A percentile compares a stretch with the other conserved stretches of the same genome.
phyloP scores from a whole-genome alignment of 2,329 filamentous ascomycete genomes.

The Sporothrix globosa region DNA sequence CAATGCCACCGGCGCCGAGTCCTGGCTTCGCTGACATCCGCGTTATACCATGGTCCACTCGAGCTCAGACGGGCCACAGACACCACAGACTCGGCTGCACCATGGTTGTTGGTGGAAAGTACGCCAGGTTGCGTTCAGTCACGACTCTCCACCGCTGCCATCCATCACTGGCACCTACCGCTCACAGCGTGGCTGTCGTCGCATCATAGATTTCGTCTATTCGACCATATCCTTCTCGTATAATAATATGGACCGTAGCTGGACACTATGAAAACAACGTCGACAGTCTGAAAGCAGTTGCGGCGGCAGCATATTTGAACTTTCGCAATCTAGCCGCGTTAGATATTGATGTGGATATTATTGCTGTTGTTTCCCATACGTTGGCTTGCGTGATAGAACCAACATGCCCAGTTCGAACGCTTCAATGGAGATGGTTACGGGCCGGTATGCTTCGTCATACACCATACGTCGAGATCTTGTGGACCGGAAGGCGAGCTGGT shows the following conservation, averaged over 20 bases:
- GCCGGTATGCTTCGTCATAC: background rate
- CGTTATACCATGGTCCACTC: background rate
- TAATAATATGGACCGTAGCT: background rate
- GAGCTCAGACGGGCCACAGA: background rate
- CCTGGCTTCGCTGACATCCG: background rate
- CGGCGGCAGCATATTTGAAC: no score
- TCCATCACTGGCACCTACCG: no score
- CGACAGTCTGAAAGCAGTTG: background rate
- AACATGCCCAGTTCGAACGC: background rate
- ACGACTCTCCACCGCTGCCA: no score
- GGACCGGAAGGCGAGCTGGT: background rate
- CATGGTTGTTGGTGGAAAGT: background rate
- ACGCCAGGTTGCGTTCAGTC: background rate
- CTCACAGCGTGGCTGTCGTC: background rate
- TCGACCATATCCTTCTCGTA: no score
- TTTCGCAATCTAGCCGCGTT: no score
- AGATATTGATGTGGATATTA: no score
- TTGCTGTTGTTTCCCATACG: no score
- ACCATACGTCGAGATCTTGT: background rate
- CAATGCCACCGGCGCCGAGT: no score
- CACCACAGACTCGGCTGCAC: background rate
- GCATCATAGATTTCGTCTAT: background rate
- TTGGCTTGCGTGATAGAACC: no score
- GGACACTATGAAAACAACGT: background rate
- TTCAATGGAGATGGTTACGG: background rate